phyloP scores from a whole-genome alignment of 495 filamentous ascomycete genomes.

The Hyaloscypha variabilis region DNA sequence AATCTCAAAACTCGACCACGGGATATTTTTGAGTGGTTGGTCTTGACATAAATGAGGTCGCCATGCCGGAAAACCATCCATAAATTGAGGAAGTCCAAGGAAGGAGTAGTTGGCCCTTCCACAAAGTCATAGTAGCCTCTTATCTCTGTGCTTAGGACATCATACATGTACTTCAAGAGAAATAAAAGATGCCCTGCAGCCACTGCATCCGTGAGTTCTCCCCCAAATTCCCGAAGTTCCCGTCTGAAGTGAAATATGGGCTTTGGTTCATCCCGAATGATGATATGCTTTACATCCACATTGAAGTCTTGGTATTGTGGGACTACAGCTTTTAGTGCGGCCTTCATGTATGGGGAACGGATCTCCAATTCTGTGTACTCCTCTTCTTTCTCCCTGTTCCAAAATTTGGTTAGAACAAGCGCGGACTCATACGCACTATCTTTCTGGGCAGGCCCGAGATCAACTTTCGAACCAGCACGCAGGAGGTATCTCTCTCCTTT shows the following conservation, averaged over 20 bases:
- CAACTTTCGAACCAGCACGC: no score
- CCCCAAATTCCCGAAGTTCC: slow-evolving; percentile 41
- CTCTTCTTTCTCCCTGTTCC: slow-evolving; percentile 3
- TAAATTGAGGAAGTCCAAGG: slow-evolving; percentile 3
- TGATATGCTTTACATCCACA: slow-evolving; percentile 40
- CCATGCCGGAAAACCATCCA: slow-evolving; percentile 27
- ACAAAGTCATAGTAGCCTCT: not conserved
- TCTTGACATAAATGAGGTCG: slow-evolving; percentile 17
- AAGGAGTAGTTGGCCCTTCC: slow-evolving; percentile 5
- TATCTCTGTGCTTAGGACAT: not conserved
- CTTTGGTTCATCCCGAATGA: slow-evolving; percentile 45
- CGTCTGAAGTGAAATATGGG: slow-evolving; percentile 65
- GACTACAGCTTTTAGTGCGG: slow-evolving; percentile 54
- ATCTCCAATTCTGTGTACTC: slow-evolving; percentile 16
- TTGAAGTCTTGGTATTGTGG: slow-evolving; percentile 67
- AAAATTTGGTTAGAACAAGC: slow-evolving; percentile 18
- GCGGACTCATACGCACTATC: slow-evolving; percentile 20
- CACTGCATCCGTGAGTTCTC: not conserved
- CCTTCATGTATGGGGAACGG: slow-evolving; percentile 54
- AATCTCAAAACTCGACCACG: no score
- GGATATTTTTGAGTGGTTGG: no score
- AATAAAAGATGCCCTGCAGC: slow-evolving; percentile 5
- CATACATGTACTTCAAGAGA: slow-evolving; percentile 5
- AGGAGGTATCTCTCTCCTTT: no score
- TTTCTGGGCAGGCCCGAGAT: not conserved